Conservation (phyloP, 1,139 yeast genomes). For the Diutina scorzettiae region DNA sequence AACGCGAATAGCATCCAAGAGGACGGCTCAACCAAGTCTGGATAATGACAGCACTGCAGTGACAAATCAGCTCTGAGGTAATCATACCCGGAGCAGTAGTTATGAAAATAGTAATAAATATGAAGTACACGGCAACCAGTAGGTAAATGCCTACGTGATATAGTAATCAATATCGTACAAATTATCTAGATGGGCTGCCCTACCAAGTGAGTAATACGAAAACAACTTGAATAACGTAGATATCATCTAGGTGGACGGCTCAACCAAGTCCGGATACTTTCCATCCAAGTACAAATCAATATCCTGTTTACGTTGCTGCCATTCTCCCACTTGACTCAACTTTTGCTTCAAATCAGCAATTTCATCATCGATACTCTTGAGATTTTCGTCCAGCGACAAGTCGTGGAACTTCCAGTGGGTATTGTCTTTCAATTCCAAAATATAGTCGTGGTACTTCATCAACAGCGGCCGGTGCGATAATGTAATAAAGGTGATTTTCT, state of each 20-base stretch:
- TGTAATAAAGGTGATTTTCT: constrained; percentile 69
- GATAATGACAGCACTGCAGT: too few species aligned
- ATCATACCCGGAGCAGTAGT: too few species aligned
- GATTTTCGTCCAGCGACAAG: constrained; percentile 48
- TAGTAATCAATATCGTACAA: too few species aligned
- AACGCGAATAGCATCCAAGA: too few species aligned
- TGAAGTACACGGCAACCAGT: too few species aligned
- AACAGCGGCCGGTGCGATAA: constrained; percentile 79
- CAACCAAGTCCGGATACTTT: not conserved
- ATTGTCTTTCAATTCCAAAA: constrained; percentile 51
- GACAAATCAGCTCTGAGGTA: too few species aligned
- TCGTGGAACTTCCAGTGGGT: constrained; percentile 32
- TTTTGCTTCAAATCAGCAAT: constrained; percentile 48
- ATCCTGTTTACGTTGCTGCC: constrained; percentile 39
- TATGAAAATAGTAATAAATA: too few species aligned
- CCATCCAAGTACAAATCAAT: constrained; percentile 34
- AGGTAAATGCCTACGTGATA: too few species aligned
- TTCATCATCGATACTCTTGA: constrained; percentile 52
- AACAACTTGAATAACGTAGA: too few species aligned
- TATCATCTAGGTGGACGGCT: too few species aligned
- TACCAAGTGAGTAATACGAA: too few species aligned
- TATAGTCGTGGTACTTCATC: constrained; percentile 72
- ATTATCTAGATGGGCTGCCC: too few species aligned
- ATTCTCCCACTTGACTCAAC: constrained; percentile 36
- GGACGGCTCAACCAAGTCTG: not conserved